Evolutionary conservation across 768 basidiomycete genomes (phyloP).

Genomic region (Sarcomyxa edulis): DNA sequence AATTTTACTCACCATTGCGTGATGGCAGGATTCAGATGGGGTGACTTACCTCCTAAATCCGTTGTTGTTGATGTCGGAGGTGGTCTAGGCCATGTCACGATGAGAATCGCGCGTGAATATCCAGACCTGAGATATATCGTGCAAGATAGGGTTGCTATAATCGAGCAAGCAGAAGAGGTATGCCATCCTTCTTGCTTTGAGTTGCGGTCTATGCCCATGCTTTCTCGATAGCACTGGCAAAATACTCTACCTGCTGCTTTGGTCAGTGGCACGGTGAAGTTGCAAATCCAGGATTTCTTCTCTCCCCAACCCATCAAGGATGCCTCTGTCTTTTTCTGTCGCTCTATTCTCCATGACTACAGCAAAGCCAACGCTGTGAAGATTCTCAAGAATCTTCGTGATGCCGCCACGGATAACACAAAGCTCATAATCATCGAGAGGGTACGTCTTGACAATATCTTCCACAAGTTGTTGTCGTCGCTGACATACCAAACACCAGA

Average conservation of each 20-base stretch:
- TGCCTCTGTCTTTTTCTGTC: not conserved
- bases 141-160: not conserved
- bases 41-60: not conserved
- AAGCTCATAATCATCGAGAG: not conserved
- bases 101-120: not conserved
- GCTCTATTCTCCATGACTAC: not conserved
- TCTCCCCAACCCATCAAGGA: not conserved
- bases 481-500: slow-evolving; percentile 50
- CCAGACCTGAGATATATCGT: not conserved
- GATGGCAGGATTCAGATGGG: not conserved
- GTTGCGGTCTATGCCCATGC: not conserved
- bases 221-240: not conserved
- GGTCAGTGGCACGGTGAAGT: not conserved
- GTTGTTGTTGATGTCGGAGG: slow-evolving; percentile 1
- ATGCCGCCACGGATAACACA: not conserved
- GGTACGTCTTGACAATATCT: too few relatives aligned
- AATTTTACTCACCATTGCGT: too few relatives aligned
- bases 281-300: slow-evolving; percentile 4
- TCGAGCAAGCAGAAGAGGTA: not conserved
- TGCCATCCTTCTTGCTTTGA: not conserved
- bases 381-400: slow-evolving; percentile 2
- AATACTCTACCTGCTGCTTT: not conserved
- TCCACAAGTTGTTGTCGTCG: too few relatives aligned
- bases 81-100: not conserved
- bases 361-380: not conserved